Evolutionary conservation across 345 rosid genomes (phyloP).

Genomic region (Linum trigynum): DNA sequence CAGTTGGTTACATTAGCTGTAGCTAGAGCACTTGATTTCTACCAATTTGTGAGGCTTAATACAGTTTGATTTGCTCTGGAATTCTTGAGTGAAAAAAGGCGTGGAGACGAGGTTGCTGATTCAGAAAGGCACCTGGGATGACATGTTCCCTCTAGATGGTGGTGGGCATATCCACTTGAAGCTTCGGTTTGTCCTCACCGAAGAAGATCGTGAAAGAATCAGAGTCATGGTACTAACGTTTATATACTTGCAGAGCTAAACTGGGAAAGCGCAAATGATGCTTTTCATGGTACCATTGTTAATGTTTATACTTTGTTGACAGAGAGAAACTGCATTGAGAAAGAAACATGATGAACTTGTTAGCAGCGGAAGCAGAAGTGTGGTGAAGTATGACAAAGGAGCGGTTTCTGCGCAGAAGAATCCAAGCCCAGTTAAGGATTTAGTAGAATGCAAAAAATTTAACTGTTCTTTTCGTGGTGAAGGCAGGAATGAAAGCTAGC

Average conservation of each 20-base stretch:
- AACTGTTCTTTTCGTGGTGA: conserved; percentile 4
- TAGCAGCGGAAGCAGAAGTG: conserved; percentile 22
- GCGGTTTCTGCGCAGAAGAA: conserved; percentile 14
- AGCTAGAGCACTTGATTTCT: not conserved
- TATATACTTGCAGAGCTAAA: not conserved
- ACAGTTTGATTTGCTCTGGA: conserved; percentile 10
- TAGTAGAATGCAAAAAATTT: conserved; percentile 8
- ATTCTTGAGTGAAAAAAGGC: conserved; percentile 23
- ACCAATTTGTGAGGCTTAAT: conserved; percentile 14
- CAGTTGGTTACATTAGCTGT: not conserved
- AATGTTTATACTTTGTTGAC: conserved; percentile 19
- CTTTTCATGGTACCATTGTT: not conserved
- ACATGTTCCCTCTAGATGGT: conserved; percentile 51
- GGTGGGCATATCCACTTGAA: conserved; percentile 67
- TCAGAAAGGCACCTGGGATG: conserved; percentile 70
- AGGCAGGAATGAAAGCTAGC: not conserved
- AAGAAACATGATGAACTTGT: conserved; percentile 57
- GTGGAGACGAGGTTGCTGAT: conserved; percentile 66
- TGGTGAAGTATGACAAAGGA: conserved; percentile 18
- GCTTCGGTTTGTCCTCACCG: conserved; percentile 70
- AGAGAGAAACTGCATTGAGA: conserved; percentile 77
- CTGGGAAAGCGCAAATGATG: not conserved
- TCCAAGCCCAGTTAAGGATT: conserved; percentile 39
- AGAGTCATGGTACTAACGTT: conserved; percentile 44
- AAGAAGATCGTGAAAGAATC: conserved; percentile 64